Evolutionary conservation across 202 grass and related monocot species (phyloP).

Genomic region (Saccharum hybrid): DNA sequence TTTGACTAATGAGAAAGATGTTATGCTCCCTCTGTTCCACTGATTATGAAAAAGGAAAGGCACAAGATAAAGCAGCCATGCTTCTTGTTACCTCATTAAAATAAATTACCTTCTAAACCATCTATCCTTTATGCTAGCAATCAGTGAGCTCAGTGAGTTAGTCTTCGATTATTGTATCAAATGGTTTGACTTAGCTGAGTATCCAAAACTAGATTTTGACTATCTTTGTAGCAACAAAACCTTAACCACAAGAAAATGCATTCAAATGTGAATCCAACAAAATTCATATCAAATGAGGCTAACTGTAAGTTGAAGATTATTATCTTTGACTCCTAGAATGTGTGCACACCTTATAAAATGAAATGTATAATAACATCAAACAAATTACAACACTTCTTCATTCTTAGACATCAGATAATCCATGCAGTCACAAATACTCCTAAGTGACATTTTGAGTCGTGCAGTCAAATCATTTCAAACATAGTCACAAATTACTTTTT

Average conservation of each 20-base stretch:
- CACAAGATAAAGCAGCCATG: neutral
- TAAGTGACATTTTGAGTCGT: neutral
- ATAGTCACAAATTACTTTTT: neutral
- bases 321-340: neutral
- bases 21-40: neutral
- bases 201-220: neutral
- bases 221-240: neutral
- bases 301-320: neutral
- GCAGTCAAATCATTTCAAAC: neutral
- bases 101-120: neutral
- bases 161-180: neutral
- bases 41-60: neutral
- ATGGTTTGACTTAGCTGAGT: neutral
- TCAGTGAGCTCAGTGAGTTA: neutral
- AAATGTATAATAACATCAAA: neutral
- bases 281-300: neutral
- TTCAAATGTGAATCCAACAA: neutral
- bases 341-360: neutral
- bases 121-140: conserved; percentile 3
- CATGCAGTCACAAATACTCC: conserved; percentile 1
- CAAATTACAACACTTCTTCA: neutral
- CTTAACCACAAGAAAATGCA: neutral
- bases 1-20: conserved; percentile 37
- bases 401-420: neutral
- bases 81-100: neutral